These are phyloP conservation scores for Fraxinus xanthoxyloides DNA, from an alignment of 305 asterid species.

Conservation along the genomic window DNA sequence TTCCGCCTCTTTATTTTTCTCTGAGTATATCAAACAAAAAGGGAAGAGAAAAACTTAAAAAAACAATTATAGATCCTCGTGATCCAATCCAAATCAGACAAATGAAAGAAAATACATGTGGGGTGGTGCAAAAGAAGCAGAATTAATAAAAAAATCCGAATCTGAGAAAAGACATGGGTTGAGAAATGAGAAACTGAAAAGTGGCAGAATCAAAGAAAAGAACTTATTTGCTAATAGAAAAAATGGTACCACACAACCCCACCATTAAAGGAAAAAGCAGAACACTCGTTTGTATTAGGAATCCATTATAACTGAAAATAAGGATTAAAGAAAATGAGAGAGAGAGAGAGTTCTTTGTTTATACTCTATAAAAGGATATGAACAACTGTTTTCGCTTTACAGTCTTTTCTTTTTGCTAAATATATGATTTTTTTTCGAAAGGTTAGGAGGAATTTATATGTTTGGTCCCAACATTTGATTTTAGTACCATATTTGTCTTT, in stretches of 20 bases:
- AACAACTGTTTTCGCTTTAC: neutral
- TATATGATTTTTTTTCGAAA: neutral
- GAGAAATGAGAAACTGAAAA: constrained; percentile 7
- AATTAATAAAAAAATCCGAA: neutral
- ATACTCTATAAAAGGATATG: neutral
- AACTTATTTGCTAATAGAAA: neutral
- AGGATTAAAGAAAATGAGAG: neutral
- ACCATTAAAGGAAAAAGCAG: neutral
- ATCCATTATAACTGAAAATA: neutral
- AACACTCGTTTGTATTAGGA: neutral
- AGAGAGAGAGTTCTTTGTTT: neutral
- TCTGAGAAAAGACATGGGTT: neutral
- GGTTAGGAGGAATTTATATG: neutral
- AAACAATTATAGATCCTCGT: constrained; percentile 5
- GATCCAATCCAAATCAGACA: constrained; percentile 22
- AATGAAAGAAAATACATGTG: constrained; percentile 12
- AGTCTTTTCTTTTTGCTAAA: neutral
- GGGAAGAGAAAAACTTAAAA: neutral
- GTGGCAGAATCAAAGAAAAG: neutral
- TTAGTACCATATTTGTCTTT: neutral
- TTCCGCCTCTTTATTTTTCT: neutral
- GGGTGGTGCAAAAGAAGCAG: constrained; percentile 14
- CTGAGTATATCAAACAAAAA: neutral
- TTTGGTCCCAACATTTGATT: neutral
- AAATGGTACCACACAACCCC: neutral